Base-by-base conservation (phyloP, 2,329 filamentous ascomycete genomes). In the Aspergillus carbonarius region DNA sequence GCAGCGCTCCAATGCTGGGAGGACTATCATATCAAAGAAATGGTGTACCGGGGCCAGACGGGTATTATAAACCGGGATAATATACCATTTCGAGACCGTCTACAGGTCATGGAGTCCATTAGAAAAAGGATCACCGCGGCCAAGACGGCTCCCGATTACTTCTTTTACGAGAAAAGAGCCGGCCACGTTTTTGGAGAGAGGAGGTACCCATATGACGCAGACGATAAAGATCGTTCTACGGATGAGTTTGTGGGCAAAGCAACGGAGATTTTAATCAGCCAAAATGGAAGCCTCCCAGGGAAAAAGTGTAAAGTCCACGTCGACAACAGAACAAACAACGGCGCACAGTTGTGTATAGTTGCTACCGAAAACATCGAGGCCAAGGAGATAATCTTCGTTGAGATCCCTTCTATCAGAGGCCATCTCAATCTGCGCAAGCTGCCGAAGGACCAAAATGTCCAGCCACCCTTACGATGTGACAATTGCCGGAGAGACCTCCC, bases 351-450 rank as follows among this genome's bases (percentile, higher is more conserved):
- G 60, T 63, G 2, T 17, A 68, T 75, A n/a, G 69, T 70, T 52
- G 74, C 74, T 6, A 67, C 54, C 3, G 39, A 57, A 13, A 23
- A 65, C 5, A 74, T 76, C 37, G 34, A 54, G 15, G 49, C 53
- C 20, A 65, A 65, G 1, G 62, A 67, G 25, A 17, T 71, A 6
- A 68, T 76, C 34, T 68, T 70, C 57, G 66, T 61, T 20, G 73
- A 75, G 50, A 73, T 75, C 40, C 74, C 74, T 2, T 69, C 68
- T 3, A 67, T 74, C n/a, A 66, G 74, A 50, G 70, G 74, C 15
- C 68, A 74, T 60, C 68, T 75, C 39, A 60, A 62, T 7, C 51
- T 59, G 35, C 40, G 51, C 9, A 49, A 20, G 40, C 50, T 47
- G 23, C 18, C 39, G 9, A 42, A 9, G 30, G 30, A 9, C 30